Conservation (phyloP, 2,329 filamentous ascomycete genomes). For the Arthroderma sp. region DNA sequence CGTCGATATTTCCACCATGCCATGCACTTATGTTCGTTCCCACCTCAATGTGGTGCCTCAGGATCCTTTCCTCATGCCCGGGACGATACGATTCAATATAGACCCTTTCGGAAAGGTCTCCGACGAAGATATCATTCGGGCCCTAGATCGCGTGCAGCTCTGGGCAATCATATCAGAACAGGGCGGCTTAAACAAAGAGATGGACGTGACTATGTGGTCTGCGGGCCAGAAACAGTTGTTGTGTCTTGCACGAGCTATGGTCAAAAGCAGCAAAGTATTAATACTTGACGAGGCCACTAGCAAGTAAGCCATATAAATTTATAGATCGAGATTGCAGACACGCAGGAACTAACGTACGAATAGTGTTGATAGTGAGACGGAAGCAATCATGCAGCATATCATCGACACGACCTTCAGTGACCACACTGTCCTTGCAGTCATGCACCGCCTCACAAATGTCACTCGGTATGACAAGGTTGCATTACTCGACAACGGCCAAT, state of each 20-base stretch:
- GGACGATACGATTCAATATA: constrained; percentile 82
- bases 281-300: constrained; percentile 1
- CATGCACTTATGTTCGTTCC: constrained; percentile 71
- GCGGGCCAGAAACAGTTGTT: constrained; percentile 5
- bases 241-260: constrained; percentile 2
- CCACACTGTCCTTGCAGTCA: too few species aligned
- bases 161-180: constrained; percentile 27
- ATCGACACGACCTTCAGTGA: too few species aligned
- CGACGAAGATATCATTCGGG: constrained; percentile 27
- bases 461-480: too few species aligned
- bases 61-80: constrained; percentile 89
- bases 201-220: neutral
- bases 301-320: constrained; percentile 53
- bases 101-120: constrained; percentile 53
- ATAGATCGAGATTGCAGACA: too few species aligned
- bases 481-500: too few species aligned
- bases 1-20: constrained; percentile 78
- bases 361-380: too few species aligned
- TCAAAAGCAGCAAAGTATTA: neutral
- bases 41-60: constrained; percentile 93
- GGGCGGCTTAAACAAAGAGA: constrained; percentile 16
- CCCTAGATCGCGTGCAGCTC: constrained; percentile 29
- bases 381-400: too few species aligned
- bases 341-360: too few species aligned
- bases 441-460: too few species aligned